These are phyloP conservation scores for Vachellia pachyceras DNA, from an alignment of 306 rosid species.

Conservation along the genomic window DNA sequence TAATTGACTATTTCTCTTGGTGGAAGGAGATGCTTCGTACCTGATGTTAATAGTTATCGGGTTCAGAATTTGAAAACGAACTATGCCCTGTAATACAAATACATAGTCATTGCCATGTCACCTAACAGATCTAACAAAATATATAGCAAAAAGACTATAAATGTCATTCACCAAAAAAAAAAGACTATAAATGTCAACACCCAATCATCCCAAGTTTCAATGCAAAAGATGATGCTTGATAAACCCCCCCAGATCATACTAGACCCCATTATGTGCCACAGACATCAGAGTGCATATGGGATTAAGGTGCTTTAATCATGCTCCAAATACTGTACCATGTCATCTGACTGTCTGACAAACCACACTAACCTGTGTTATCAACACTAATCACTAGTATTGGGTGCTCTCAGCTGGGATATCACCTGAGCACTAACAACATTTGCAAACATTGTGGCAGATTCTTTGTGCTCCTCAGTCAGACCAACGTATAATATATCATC, in stretches of 20 bases:
- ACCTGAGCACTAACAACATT: slow-evolving; percentile 95
- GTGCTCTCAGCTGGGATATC: slow-evolving; percentile 82
- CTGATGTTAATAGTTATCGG: slow-evolving; percentile 60
- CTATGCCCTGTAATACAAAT: slow-evolving; percentile 61
- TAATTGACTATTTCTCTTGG: slow-evolving; percentile 35
- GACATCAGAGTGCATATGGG: slow-evolving; percentile 18
- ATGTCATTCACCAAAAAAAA: no score
- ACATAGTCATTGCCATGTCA: slow-evolving; percentile 41
- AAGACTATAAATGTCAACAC: slow-evolving; percentile 28
- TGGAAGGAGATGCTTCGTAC: slow-evolving; percentile 53
- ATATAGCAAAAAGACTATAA: slow-evolving; percentile 26
- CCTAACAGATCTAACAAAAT: slow-evolving; percentile 20
- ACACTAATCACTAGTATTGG: slow-evolving; percentile 53
- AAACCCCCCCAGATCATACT: slow-evolving; percentile 21
- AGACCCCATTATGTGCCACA: slow-evolving; percentile 18
- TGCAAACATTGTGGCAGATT: slow-evolving; percentile 95
- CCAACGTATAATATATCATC: slow-evolving; percentile 94
- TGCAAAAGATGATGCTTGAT: slow-evolving; percentile 37
- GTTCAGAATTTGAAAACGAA: slow-evolving; percentile 56
- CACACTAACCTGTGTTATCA: slow-evolving; percentile 63
- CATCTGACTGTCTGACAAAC: slow-evolving; percentile 28
- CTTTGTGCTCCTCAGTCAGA: slow-evolving; percentile 97
- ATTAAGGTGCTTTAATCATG: slow-evolving; percentile 28
- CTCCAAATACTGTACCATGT: slow-evolving; percentile 32
- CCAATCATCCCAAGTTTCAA: slow-evolving; percentile 32